These are phyloP conservation scores for Metschnikowia koreensis DNA, from an alignment of 805 yeast genomes.

Conservation along the genomic window DNA sequence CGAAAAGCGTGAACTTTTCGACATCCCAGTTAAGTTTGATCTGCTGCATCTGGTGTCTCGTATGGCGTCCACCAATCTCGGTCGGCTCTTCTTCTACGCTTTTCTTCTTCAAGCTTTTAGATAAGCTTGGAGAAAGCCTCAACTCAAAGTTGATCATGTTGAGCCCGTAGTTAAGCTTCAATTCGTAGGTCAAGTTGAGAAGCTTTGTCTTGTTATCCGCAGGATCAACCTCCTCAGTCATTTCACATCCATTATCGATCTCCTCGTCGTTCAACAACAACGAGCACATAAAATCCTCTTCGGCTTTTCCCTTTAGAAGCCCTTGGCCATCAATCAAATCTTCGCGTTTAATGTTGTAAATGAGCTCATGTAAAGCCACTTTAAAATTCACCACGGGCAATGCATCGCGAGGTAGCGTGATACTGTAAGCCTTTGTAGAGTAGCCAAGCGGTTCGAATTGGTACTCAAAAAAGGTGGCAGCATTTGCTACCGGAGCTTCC, in stretches of 20 bases:
- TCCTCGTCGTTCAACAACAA: conserved; percentile 46
- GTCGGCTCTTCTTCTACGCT: conserved; percentile 24
- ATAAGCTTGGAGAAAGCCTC: conserved; percentile 39
- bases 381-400: conserved; percentile 47
- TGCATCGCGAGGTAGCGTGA: conserved; percentile 46
- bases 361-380: conserved; percentile 36
- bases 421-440: conserved; percentile 38
- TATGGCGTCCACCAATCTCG: conserved; percentile 39
- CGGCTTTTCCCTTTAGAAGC: conserved; percentile 28
- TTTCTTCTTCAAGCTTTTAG: conserved; percentile 36
- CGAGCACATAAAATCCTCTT: conserved; percentile 38
- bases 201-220: conserved; percentile 15
- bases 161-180: conserved; percentile 47
- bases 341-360: conserved; percentile 30
- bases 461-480: conserved; percentile 33
- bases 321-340: conserved; percentile 36
- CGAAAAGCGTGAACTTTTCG: conserved; percentile 35
- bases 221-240: conserved; percentile 31
- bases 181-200: conserved; percentile 33
- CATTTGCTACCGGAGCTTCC: conserved; percentile 27
- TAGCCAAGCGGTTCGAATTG: conserved; percentile 36
- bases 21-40: conserved; percentile 46
- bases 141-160: conserved; percentile 44
- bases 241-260: conserved; percentile 43
- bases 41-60: conserved; percentile 46